Percentiles rank a stretch among this genome's conserved stretches.
These are phyloP conservation scores for Anacardium occidentale DNA, from an alignment of 345 rosid genomes.

Conservation along the genomic window DNA sequence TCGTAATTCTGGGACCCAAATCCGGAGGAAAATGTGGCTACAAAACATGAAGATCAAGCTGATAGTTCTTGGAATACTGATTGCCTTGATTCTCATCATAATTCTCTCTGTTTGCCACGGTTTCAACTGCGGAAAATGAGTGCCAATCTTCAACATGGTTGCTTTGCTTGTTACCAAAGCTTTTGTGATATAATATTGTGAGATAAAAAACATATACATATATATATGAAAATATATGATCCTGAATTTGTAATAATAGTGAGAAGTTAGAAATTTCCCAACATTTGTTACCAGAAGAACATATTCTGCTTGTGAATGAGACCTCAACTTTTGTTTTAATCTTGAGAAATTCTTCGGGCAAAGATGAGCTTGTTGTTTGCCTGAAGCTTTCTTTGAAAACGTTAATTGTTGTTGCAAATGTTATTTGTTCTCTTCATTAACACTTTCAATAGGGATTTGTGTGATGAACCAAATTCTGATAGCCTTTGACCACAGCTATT, in stretches of 20 bases:
- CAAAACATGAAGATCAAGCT: constrained; percentile 49
- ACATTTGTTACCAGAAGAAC: constrained; percentile 9
- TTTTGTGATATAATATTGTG: constrained; percentile 17
- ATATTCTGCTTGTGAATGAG: constrained; percentile 23
- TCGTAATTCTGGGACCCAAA: constrained; percentile 33
- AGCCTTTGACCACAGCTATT: background rate
- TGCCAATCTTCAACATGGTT: background rate
- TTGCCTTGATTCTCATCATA: constrained; percentile 43
- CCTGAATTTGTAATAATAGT: constrained; percentile 25
- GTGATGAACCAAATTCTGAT: background rate
- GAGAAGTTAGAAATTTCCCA: constrained; percentile 22
- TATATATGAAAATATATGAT: background rate
- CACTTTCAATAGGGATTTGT: background rate
- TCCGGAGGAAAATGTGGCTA: constrained; percentile 48
- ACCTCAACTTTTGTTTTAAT: constrained; percentile 10
- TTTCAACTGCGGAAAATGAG: constrained; percentile 40
- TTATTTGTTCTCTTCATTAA: background rate
- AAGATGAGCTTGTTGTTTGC: background rate
- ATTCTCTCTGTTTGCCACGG: constrained; percentile 46
- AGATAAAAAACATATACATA: constrained; percentile 20
- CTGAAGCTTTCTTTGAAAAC: background rate
- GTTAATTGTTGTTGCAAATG: background rate
- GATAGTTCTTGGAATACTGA: constrained; percentile 42
- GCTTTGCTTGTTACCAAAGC: constrained; percentile 6
- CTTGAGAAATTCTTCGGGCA: constrained; percentile 1